Conservation (phyloP, 495 filamentous ascomycete genomes). For the Penicillium cosmopolitanum region DNA sequence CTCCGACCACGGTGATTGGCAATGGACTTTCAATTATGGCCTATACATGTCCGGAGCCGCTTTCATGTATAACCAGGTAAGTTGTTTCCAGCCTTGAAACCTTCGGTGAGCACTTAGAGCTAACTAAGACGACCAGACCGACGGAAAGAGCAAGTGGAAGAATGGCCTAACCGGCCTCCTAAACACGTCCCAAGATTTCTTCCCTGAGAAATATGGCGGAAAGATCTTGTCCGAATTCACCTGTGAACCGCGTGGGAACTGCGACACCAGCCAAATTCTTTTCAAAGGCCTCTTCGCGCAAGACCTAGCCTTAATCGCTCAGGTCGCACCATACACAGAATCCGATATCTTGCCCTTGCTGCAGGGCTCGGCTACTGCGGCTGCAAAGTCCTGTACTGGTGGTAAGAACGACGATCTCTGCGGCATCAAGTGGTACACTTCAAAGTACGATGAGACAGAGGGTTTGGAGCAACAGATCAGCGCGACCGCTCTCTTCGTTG, state of each 20-base stretch:
- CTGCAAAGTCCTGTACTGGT: slow-evolving; percentile 66
- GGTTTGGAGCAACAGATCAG: slow-evolving; percentile 53
- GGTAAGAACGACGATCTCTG: slow-evolving; percentile 62
- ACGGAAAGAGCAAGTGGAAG: slow-evolving; percentile 55
- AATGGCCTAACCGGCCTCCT: slow-evolving; percentile 59
- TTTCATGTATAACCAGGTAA: slow-evolving; percentile 69
- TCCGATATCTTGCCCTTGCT: slow-evolving; percentile 64
- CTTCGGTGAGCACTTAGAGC: slow-evolving; percentile 16
- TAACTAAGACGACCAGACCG: slow-evolving; percentile 48
- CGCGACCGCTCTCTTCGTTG: slow-evolving; percentile 55
- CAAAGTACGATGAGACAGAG: slow-evolving; percentile 60
- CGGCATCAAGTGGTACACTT: slow-evolving; percentile 67
- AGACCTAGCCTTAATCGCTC: slow-evolving; percentile 61
- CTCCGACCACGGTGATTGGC: slow-evolving; percentile 52
- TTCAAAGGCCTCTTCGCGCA: slow-evolving; percentile 73
- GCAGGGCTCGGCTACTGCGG: slow-evolving; percentile 63
- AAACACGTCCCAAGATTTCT: slow-evolving; percentile 60
- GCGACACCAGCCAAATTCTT: slow-evolving; percentile 66
- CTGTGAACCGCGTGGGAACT: slow-evolving; percentile 65
- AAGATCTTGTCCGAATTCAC: slow-evolving; percentile 69
- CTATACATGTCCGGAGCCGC: slow-evolving; percentile 70
- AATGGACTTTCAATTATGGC: slow-evolving; percentile 73
- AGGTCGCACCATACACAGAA: slow-evolving; percentile 65
- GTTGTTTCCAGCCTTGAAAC: slow-evolving; percentile 16
- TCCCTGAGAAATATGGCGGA: slow-evolving; percentile 49